Base-by-base conservation (phyloP, 106 monocot genomes). In the Ottelia alismoides region DNA sequence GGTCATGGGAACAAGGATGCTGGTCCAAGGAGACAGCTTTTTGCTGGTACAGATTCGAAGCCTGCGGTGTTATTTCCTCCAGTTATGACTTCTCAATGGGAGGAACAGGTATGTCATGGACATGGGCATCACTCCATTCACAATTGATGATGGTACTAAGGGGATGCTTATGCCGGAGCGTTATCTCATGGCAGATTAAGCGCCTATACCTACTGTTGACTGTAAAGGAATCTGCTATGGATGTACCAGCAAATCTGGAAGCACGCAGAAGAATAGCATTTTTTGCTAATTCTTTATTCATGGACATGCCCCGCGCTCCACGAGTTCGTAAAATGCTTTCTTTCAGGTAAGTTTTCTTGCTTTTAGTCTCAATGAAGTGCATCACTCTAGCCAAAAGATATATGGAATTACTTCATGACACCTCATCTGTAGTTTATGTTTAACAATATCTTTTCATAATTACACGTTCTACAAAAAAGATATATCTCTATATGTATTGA, bases 251-350 rank as follows among this genome's bases (percentile, higher is more conserved):
- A 55, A 99, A 99, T 45, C 82, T 99, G 58, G 98, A 99, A 60
- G 98, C 98, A 57, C 78, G 86, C 28, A 71, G 98, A 57, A 72
- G 98, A 46, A 86, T 91, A 72, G 65, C 98, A 50, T 99, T 99
- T 63, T 99, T 99, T 50, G 68, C 98, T 53, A 99, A 99, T 57
- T 99, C 98, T 56, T 68, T 99, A 63, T 99, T 99, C 61, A 99
- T 99, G 98, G 65, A 90, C 52, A 99, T 99, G 90, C 98, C 98
- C 22, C 76, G 77, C 55, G 90, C 98, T 40, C 90, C 98, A 50
- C 62, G 85, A 57, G 98, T 99, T 31, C 76, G 90, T 22, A 99
- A 99, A 67, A 99, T 99, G 98, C 70, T 99, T 1, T 83, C 98
- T 17, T 99, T 99, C 79, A 90, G 98, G 98, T 99, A 2, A 23